A percentile compares a stretch with the other conserved stretches of the same genome.
Evolutionary conservation across 2,329 filamentous ascomycete species (phyloP).

Genomic region (Phialophora expanda): DNA sequence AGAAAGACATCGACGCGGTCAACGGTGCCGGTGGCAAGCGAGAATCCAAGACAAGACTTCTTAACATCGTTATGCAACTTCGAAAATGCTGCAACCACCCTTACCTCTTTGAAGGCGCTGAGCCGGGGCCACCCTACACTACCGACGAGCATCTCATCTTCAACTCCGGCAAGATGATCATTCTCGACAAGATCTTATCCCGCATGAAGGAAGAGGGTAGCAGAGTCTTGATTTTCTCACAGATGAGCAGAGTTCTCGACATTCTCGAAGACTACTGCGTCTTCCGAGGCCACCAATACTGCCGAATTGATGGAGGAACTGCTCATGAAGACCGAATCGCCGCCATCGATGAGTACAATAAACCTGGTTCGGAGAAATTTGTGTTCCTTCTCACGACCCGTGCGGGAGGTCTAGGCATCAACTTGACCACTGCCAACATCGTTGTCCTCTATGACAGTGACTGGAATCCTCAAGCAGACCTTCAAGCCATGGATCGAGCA

Average conservation of each 20-base stretch:
- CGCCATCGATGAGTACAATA: constrained; percentile 98
- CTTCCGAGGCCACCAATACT: constrained; percentile 93
- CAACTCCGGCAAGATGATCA: constrained; percentile 96
- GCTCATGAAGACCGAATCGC: constrained; percentile 97
- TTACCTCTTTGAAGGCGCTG: constrained; percentile 95
- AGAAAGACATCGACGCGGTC: constrained; percentile 98
- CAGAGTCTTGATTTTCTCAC: constrained; percentile 97
- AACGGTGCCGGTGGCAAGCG: constrained; percentile 95
- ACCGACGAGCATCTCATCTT: constrained; percentile 94
- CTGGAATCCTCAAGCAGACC: constrained; percentile 97
- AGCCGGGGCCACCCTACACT: constrained; percentile 95
- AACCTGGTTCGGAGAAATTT: constrained; percentile 92
- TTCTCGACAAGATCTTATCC: constrained; percentile 87
- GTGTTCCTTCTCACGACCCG: constrained; percentile 94
- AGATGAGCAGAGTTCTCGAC: constrained; percentile 96
- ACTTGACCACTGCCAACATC: constrained; percentile 91
- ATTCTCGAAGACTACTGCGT: constrained; percentile 99
- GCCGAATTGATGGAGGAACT: constrained; percentile 94
- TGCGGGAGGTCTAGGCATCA: constrained; percentile 95
- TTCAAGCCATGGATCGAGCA: constrained; percentile 98
- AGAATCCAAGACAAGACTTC: constrained; percentile 92
- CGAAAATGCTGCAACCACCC: constrained; percentile 99
- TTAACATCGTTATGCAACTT: constrained; percentile 99
- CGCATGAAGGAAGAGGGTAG: constrained; percentile 86
- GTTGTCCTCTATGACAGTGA: constrained; percentile 97